These are phyloP conservation scores for Paraglomus occultum DNA, from an alignment of 192 early-diverging fungal species.

Conservation along the genomic window DNA sequence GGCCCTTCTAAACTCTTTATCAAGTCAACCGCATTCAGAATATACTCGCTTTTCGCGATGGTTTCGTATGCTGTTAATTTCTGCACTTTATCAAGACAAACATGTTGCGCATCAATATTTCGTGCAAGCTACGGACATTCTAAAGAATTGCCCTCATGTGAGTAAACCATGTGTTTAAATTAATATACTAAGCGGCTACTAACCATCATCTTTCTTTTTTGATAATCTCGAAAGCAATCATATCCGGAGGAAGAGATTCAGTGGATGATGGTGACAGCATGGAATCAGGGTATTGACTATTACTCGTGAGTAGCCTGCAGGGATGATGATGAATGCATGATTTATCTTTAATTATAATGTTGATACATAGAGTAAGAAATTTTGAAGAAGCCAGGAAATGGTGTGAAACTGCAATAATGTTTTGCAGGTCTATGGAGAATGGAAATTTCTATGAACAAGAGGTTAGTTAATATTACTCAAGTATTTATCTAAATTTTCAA, in stretches of 20 bases:
- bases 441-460: conserved; percentile 25
- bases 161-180: neutral
- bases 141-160: conserved; percentile 27
- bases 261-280: conserved; percentile 32
- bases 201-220: neutral
- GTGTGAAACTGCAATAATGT: conserved; percentile 27
- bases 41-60: conserved; percentile 28
- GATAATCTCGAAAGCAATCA: neutral
- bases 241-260: conserved; percentile 34
- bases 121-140: conserved; percentile 23
- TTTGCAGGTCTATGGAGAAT: conserved; percentile 18
- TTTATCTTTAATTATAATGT: neutral
- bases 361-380: neutral
- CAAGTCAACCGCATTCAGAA: conserved; percentile 18
- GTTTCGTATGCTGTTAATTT: conserved; percentile 30
- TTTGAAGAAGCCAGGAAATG: conserved; percentile 24
- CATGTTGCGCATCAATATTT: conserved; percentile 16
- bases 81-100: conserved; percentile 16
- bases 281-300: conserved; percentile 35
- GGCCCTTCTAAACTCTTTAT: conserved; percentile 23
- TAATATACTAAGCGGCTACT: neutral
- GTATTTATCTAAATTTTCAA: neutral
- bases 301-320: conserved; percentile 23
- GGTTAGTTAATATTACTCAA: neutral
- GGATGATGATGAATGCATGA: neutral